A percentile compares a stretch with the other conserved stretches of the same genome.
These are phyloP conservation scores for Eucalyptus albens DNA, from an alignment of 345 rosid genomes.

Conservation along the genomic window DNA sequence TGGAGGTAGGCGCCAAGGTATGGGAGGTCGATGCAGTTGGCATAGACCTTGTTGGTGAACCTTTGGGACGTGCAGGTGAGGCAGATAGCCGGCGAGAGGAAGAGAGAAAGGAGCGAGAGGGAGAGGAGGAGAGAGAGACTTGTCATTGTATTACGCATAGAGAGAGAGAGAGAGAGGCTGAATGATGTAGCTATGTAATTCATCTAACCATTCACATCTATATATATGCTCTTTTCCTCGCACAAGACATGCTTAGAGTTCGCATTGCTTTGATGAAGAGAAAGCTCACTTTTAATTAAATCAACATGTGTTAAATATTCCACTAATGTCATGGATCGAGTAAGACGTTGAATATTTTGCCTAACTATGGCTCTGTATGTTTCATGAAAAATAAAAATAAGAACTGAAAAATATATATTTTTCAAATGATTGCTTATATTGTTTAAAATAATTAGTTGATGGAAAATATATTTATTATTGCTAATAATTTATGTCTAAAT, in stretches of 20 bases:
- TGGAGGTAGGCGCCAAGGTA: conserved; percentile 54
- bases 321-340: neutral
- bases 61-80: conserved; percentile 44
- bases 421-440: neutral
- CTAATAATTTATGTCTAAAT: neutral
- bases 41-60: conserved; percentile 25
- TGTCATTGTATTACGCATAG: neutral
- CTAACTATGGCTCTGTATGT: neutral
- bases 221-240: neutral
- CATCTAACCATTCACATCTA: neutral
- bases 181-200: neutral
- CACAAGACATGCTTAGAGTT: neutral
- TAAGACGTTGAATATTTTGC: neutral
- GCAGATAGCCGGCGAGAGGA: neutral
- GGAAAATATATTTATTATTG: neutral
- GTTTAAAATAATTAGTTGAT: neutral
- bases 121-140: neutral
- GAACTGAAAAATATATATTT: neutral
- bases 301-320: neutral
- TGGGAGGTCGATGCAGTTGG: conserved; percentile 62
- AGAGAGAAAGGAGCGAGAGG: conserved; percentile 15
- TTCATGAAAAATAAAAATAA: neutral
- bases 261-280: neutral
- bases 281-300: neutral
- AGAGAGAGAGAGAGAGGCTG: neutral